Evolutionary conservation across 1,139 yeast genomes (phyloP), one percentile per base, ranked within the genome.

Genomic region (Blastobotrys raffinosifermentans): DNA sequence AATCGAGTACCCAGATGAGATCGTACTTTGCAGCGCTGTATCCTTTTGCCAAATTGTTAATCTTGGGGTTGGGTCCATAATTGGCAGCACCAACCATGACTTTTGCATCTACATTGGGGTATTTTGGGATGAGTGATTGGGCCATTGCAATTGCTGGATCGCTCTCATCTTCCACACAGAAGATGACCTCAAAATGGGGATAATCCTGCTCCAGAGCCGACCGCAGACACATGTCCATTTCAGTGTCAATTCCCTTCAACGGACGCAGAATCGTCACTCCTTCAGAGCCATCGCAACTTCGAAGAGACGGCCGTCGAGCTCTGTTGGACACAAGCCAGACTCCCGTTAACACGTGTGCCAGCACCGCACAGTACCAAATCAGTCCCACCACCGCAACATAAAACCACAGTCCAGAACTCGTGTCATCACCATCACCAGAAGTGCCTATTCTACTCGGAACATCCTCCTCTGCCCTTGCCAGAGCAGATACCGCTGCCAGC

Each of bases 51-150:
- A 86, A 66, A 58, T 86, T 86, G 61, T 85, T 85, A 39, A 86
- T 84, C 59, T 86, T 86, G 8, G 96, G 96, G 53, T 86, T 86
- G 2, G 94, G 94, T 1, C 95, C 96, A 51, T 66, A 80, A 48
- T 59, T 58, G 26, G 59, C 63, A 26, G 63, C 60, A 16, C 68
- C 75, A 1, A 81, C 58, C 43, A 85, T 56, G 4, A 86, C 64
- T 38, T 68, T 67, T 15, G 87, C 72, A 51, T 81, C 78, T 4
- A 78, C 66, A 3, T 67, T 54, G 0, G 86, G 80, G 56, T 78
- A 77, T 45, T 67, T 69, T 0, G 54, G 50, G 10, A 82, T 66
- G 15, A 87, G 60, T 9, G 55, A 50, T 27, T 67, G 48, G 8
- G 79, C 77, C 1, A 81, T 67, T 0, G 77, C 74, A 3, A 84